These are phyloP conservation scores for Samsoniella hepiali DNA, from an alignment of 2,329 filamentous ascomycete genomes.

Conservation along the genomic window DNA sequence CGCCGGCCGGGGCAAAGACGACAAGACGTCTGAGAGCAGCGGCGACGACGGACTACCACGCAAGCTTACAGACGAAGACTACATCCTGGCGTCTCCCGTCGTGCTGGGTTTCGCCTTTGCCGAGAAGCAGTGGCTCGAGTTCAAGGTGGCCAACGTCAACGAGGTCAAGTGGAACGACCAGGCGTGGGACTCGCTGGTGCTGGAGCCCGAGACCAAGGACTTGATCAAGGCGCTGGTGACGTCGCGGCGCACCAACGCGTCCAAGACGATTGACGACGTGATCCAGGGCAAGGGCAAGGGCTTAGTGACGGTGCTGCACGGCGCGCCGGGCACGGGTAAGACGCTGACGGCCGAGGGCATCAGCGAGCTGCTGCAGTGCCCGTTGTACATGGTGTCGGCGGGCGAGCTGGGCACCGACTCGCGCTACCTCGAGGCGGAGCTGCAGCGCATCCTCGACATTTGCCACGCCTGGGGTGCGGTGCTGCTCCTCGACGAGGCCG, in stretches of 20 bases:
- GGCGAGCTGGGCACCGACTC: slow-evolving; percentile 81
- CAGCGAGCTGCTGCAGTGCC: slow-evolving; percentile 75
- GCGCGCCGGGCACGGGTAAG: slow-evolving; percentile 83
- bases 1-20: neutral
- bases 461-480: slow-evolving; percentile 85
- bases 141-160: slow-evolving; percentile 72
- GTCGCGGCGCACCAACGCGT: slow-evolving; percentile 77
- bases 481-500: slow-evolving; percentile 79
- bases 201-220: slow-evolving; percentile 58
- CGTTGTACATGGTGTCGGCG: slow-evolving; percentile 78
- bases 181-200: slow-evolving; percentile 78
- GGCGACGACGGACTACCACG: slow-evolving; percentile 32
- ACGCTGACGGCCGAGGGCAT: slow-evolving; percentile 86
- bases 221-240: slow-evolving; percentile 76
- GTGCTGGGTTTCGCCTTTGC: slow-evolving; percentile 84
- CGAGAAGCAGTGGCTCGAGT: slow-evolving; percentile 88
- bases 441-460: slow-evolving; percentile 82
- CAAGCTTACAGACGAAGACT: slow-evolving; percentile 76
- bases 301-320: slow-evolving; percentile 76
- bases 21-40: slow-evolving; percentile 21
- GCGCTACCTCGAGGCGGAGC: slow-evolving; percentile 66
- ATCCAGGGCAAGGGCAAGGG: slow-evolving; percentile 84
- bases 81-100: slow-evolving; percentile 77
- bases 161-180: slow-evolving; percentile 83
- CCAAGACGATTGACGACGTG: slow-evolving; percentile 78